Base-by-base conservation (phyloP, 2,329 filamentous ascomycete genomes). In the Trichocomaceae sp. region DNA sequence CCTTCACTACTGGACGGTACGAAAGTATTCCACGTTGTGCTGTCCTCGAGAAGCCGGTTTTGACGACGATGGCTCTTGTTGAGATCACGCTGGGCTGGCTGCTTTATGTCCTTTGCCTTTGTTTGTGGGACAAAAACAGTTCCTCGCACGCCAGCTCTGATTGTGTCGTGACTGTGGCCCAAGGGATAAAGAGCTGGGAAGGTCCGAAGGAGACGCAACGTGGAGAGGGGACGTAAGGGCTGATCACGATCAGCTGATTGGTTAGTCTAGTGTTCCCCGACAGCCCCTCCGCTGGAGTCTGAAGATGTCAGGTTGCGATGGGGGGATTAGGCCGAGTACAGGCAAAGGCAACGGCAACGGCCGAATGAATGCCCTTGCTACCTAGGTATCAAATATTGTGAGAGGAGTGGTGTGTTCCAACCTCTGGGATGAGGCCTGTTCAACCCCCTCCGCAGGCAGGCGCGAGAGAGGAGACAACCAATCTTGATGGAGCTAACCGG, bases 281-380 rank as follows among this genome's bases (percentile, higher is more conserved):
- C 31, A 47, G n/a, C n/a, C n/a, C n/a, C n/a, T n/a, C n/a, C n/a
- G n/a, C n/a, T 47, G 37, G 49, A 26, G 29, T 46, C 37, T 17
- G 15, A 15, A 20, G 29, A 37, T n/a, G 17, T 33, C 20, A 23
- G 15, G 51, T 39, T 19, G 56, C 52, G 45, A 57, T 57, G 47
- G 59, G 57, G 26, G 3, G 26, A 22, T 20, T 13, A 19, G 9
- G 39, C 17, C 13, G 12, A 42, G 12, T n/a, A 42, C 17, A 17
- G 31, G 37, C n/a, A 2, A 12, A 19, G 37, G 39, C 39, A 42
- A 17, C 5, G n/a, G n/a, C n/a, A n/a, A 13, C 39, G 17, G 17
- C 22, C 17, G 39, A 8, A 17, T 8, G 7, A 2, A 41, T 17
- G 19, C 17, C 15, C 9, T 19, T 5, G 23, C 8, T 17, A 9